Base-by-base conservation (phyloP, 345 rosid species). In the Tarenaya hassleriana region DNA sequence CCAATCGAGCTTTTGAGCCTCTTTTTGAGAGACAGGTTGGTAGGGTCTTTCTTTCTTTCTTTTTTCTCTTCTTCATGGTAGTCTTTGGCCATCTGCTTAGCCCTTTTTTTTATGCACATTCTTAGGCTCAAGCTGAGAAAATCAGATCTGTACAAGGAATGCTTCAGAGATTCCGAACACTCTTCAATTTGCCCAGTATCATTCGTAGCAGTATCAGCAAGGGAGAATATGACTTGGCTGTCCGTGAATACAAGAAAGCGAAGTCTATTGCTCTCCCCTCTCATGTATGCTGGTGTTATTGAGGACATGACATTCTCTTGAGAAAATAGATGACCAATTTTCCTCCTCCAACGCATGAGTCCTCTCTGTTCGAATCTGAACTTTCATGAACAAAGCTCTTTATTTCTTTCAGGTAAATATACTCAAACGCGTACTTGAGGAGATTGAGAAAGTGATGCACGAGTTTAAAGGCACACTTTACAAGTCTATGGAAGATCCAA, bases 141-240 rank as follows among this genome's bases (percentile, higher is more conserved):
- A 92, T 92, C 62, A 74, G 97, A 55, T 83, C 98, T 69, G 97
- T 88, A 61, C 98, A 92, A 75, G 98, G 97, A 55, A 92, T 88
- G 90, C 88, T 92, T 65, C 97, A 92, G 78, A 83, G 98, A 52
- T 92, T 92, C 58, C 81, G 91, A 39, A 92, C 96, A 13, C 77
- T 92, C 27, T 92, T 92, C 68, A 92, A 92, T 64, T 72, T 92
- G 73, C 98, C 97, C 42, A 88, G 97, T 75, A 83, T 94, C 20
- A 92, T 92, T 67, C 91, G 95, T 63, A 84, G 69, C 46, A 85
- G 82, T 76, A 88, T 92, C 58, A 75, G 90, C 63, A 92, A 88
- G 84, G 97, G 98, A 54, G 97, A 88, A 82, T 78, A 81, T 48
- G 98, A 92, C 71, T 63, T 92, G 76, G 97, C 95, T 19, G 95